Conservation (phyloP, 495 filamentous ascomycete genomes). For the Aspergillus cristatus region DNA sequence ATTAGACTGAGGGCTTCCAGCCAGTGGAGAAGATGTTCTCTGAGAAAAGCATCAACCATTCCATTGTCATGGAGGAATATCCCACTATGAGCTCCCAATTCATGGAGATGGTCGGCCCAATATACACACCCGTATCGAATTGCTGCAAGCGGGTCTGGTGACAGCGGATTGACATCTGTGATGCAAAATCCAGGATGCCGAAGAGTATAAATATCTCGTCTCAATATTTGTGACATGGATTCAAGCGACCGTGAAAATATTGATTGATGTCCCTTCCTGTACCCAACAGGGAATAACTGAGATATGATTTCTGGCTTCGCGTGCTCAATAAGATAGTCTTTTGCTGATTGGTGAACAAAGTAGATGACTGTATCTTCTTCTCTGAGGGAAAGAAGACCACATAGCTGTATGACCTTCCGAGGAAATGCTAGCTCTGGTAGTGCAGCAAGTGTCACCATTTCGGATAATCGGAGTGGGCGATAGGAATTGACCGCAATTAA, state of each 20-base stretch:
- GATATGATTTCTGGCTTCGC: neutral
- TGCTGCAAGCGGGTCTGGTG: conserved; percentile 10
- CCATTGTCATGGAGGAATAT: conserved; percentile 4
- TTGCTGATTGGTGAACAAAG: conserved; percentile 36
- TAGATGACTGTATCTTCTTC: conserved; percentile 17
- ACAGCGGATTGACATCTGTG: neutral
- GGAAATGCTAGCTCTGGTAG: no score
- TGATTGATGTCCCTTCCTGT: conserved; percentile 11
- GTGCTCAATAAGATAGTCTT: conserved; percentile 22
- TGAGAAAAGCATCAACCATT: conserved; percentile 9
- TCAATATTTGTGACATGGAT: conserved; percentile 8
- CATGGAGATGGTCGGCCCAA: conserved; percentile 19
- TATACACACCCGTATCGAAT: conserved; percentile 21
- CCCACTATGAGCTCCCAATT: conserved; percentile 1
- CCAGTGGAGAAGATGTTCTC: conserved; percentile 13
- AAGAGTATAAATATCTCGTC: conserved; percentile 14
- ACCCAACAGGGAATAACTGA: conserved; percentile 10
- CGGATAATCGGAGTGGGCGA: conserved; percentile 16
- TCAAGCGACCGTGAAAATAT: conserved; percentile 23
- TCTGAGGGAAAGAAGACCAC: conserved; percentile 12
- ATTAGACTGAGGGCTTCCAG: conserved; percentile 11
- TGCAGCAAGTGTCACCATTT: conserved; percentile 8
- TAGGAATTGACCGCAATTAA: conserved; percentile 10
- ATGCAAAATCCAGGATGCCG: neutral
- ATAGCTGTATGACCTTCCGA: conserved; percentile 8